phyloP scores from a whole-genome alignment of 2,329 filamentous ascomycete genomes.

The Macrophomina tecta region DNA sequence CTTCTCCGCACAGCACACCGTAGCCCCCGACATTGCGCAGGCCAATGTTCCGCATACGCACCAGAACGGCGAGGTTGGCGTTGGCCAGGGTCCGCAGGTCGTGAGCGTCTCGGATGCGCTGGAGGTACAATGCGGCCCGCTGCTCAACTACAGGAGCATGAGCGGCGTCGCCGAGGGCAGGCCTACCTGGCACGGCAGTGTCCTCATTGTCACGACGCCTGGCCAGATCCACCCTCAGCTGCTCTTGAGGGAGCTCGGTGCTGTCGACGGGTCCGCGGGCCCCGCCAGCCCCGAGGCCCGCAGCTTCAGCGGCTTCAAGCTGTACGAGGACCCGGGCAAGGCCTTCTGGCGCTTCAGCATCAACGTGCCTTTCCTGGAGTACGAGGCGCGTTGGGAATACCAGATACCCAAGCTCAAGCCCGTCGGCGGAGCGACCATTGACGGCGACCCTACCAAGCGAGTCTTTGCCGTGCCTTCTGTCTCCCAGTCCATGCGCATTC shows the following conservation, averaged over 20 bases:
- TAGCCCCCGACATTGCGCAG: neutral
- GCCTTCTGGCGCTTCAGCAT: constrained; percentile 66
- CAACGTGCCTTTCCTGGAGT: constrained; percentile 69
- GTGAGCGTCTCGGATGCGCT: constrained; percentile 47
- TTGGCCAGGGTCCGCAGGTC: constrained; percentile 52
- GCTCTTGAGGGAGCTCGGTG: constrained; percentile 60
- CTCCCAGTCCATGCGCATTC: constrained; percentile 70
- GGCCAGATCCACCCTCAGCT: constrained; percentile 69
- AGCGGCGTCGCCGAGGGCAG: constrained; percentile 56
- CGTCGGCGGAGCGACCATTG: constrained; percentile 52
- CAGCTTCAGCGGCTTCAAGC: constrained; percentile 56
- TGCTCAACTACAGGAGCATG: constrained; percentile 80
- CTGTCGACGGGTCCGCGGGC: constrained; percentile 40
- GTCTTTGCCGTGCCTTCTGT: constrained; percentile 64
- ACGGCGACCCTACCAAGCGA: constrained; percentile 41
- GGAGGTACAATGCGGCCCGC: constrained; percentile 73
- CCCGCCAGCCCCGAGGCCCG: constrained; percentile 33
- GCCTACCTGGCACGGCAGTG: constrained; percentile 79
- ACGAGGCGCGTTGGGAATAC: constrained; percentile 82
- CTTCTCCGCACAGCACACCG: neutral
- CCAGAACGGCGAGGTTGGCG: constrained; percentile 35
- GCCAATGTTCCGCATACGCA: neutral
- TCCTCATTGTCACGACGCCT: constrained; percentile 79
- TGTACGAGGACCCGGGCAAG: constrained; percentile 65
- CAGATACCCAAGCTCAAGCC: constrained; percentile 70